Conservation (phyloP, 768 basidiomycete genomes). For the Hydnum rufescens region DNA sequence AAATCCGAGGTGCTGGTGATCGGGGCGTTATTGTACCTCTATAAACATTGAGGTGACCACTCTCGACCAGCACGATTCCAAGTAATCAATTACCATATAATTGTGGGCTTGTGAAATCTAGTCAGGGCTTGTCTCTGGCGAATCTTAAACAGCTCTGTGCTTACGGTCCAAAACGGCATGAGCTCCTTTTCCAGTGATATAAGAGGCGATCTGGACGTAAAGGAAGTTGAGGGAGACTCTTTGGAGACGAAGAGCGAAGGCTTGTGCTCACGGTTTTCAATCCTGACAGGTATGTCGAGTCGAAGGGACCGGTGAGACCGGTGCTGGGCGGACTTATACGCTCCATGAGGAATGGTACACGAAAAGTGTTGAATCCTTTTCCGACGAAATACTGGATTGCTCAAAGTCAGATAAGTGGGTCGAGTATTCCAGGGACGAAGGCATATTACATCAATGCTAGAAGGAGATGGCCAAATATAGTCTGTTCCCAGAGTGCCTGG, state of each 20-base stretch:
- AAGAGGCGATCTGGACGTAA: conserved; percentile 30
- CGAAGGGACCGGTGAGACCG: conserved; percentile 35
- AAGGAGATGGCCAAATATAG: conserved; percentile 30
- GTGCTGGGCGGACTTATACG: conserved; percentile 32
- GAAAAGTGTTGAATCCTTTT: conserved; percentile 40
- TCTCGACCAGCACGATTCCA: background rate
- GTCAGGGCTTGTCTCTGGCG: background rate
- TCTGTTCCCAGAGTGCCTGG: conserved; percentile 28
- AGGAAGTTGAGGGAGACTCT: too few species aligned
- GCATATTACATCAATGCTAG: conserved; percentile 21
- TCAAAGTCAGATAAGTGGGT: conserved; percentile 16
- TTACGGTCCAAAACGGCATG: conserved; percentile 36
- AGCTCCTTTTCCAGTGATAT: conserved; percentile 39
- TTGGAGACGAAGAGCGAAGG: too few species aligned
- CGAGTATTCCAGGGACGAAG: background rate
- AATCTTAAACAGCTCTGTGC: conserved; percentile 6
- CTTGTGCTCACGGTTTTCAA: conserved; percentile 19
- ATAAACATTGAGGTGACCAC: conserved; percentile 34
- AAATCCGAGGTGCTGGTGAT: conserved; percentile 29
- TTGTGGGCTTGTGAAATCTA: background rate
- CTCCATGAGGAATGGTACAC: conserved; percentile 39
- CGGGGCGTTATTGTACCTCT: conserved; percentile 34
- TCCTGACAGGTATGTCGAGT: conserved; percentile 31
- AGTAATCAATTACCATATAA: background rate
- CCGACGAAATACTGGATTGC: too few species aligned